Evolutionary conservation across 305 asterid species (phyloP), one percentile per base, ranked within the genome.

Genomic region (Salvia sclarea): DNA sequence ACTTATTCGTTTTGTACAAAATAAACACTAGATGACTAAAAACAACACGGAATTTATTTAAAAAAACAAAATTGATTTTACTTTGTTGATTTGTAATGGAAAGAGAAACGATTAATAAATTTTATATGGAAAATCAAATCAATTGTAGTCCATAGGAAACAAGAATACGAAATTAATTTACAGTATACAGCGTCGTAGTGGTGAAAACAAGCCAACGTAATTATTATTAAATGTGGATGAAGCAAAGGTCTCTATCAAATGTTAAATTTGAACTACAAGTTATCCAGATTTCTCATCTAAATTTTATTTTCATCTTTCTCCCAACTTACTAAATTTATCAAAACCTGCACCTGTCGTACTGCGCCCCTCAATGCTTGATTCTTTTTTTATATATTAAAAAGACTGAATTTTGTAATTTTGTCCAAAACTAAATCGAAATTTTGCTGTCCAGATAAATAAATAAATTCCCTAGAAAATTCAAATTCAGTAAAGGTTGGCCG

Each of bases 401-500:
- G n/a, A n/a, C n/a, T n/a, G n/a, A n/a, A n/a, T n/a, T n/a, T n/a
- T n/a, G n/a, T 59, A 0, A 20, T 47, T 64, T 31, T 2, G 37
- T 5, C 9, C 35, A 0, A 50, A 33, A 64, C 35, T 2, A 31
- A 24, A 31, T 47, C 12, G 35, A 38, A 37, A 37, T 41, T 41
- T 6, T 14, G 11, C 6, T 67, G 41, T 49, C 7, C 35, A 11
- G 7, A 12, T 22, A 9, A n/a, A n/a, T 24, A 7, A 21, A 21
- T 47, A 76, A 68, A 18, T 59, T 44, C 3, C 10, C 33, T 41
- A 11, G 60, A 58, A 76, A 70, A 6, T 52, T 57, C 22, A 7
- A 49, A 28, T 17, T n/a, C 22, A 41, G 21, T 44, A 4, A 50
- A 16, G 67, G 73, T 30, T 74, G 62, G 71, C 40, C 16, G 8